These are phyloP conservation scores for Fusarium sp. DNA, from an alignment of 2,329 filamentous ascomycete genomes.

Conservation along the genomic window DNA sequence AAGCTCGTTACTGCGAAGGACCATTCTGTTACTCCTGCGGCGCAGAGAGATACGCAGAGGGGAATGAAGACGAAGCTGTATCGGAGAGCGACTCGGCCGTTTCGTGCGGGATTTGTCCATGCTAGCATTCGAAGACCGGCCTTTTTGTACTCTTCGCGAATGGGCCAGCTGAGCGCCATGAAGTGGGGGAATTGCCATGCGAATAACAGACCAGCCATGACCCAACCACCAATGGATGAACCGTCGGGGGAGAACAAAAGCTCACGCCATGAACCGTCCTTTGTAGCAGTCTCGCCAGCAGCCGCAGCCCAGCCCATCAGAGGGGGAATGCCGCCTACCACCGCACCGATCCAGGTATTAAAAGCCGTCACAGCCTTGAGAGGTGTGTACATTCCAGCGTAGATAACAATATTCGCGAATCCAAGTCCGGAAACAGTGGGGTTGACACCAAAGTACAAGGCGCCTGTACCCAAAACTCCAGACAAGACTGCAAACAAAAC, in stretches of 20 bases:
- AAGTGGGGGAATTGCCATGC: conserved; percentile 99
- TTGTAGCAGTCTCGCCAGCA: conserved; percentile 84
- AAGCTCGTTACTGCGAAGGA: conserved; percentile 84
- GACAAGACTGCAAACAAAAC: conserved; percentile 81
- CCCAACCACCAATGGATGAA: conserved; percentile 81
- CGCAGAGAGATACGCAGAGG: conserved; percentile 83
- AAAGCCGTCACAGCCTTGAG: conserved; percentile 86
- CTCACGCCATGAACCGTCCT: conserved; percentile 79
- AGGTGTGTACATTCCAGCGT: conserved; percentile 92
- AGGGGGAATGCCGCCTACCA: conserved; percentile 93
- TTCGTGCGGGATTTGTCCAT: conserved; percentile 87
- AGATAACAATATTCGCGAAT: conserved; percentile 84
- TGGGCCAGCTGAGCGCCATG: conserved; percentile 89
- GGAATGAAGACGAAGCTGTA: conserved; percentile 90
- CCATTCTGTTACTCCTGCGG: conserved; percentile 83
- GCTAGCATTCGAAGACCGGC: conserved; percentile 78
- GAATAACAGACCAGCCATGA: conserved; percentile 84
- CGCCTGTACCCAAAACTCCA: conserved; percentile 73
- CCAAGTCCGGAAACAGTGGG: conserved; percentile 91
- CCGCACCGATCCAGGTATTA: conserved; percentile 94
- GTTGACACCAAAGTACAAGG: conserved; percentile 90
- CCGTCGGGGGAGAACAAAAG: conserved; percentile 74
- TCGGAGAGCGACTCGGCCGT: conserved; percentile 85
- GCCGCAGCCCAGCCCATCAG: conserved; percentile 99
- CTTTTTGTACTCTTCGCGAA: conserved; percentile 86